A percentile compares a stretch with the other conserved stretches of the same genome.
Evolutionary conservation across 2,329 filamentous ascomycete species (phyloP).

Genomic region (Nemania diffusa): DNA sequence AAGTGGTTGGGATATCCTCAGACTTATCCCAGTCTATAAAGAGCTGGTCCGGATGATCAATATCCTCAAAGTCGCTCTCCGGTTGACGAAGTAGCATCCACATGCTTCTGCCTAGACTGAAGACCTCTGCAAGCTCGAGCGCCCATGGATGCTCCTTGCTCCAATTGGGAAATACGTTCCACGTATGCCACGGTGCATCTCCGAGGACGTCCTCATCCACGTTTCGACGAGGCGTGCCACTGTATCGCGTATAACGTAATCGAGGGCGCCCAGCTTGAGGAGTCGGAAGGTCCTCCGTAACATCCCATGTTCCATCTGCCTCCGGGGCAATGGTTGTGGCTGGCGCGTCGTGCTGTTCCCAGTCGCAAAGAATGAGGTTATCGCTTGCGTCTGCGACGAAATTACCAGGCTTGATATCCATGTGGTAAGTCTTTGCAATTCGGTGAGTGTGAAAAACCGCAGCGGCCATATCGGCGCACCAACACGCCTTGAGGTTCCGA

Average conservation of each 20-base stretch:
- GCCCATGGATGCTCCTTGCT: neutral
- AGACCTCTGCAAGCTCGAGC: neutral
- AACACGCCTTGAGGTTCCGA: neutral
- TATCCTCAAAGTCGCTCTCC: neutral
- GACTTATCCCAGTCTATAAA: neutral
- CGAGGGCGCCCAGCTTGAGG: neutral
- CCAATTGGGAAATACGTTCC: neutral
- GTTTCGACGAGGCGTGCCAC: neutral
- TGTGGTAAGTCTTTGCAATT: neutral
- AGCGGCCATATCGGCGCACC: neutral
- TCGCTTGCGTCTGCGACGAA: neutral
- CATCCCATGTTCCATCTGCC: neutral
- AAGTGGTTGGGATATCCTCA: neutral
- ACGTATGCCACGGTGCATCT: neutral
- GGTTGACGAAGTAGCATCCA: neutral
- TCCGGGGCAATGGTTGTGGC: neutral
- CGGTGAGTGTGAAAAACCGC: neutral
- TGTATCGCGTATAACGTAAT: neutral
- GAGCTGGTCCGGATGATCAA: neutral
- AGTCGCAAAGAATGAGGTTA: neutral
- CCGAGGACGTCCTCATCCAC: neutral
- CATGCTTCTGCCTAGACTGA: neutral
- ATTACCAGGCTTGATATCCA: neutral
- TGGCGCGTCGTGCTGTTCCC: neutral
- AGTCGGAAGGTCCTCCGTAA: neutral